A percentile compares a stretch with the other conserved stretches of the same genome.
phyloP scores from a whole-genome alignment of 1,284 basidiomycete genomes.

The Tilletia indica region DNA sequence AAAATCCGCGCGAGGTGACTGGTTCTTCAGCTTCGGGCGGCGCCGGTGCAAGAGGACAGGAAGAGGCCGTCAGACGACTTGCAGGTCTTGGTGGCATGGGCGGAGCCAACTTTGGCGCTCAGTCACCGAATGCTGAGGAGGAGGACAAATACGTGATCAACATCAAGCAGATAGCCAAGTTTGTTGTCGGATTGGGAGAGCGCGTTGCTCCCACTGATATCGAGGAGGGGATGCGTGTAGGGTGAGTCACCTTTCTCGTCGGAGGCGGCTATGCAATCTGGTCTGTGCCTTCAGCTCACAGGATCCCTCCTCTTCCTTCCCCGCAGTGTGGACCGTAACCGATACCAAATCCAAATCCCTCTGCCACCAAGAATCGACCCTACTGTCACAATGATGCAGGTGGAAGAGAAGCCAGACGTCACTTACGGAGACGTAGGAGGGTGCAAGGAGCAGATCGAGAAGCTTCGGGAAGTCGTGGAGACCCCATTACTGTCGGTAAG shows the following conservation, averaged over 20 bases:
- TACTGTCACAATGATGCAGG: constrained; percentile 99
- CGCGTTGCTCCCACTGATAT: constrained; percentile 96
- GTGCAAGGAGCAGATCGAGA: constrained; percentile 99
- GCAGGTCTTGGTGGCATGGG: constrained; percentile 37
- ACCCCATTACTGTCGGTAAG: constrained; percentile 76
- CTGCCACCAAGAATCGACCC: constrained; percentile 99
- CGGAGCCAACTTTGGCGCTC: constrained; percentile 39
- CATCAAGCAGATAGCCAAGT: constrained; percentile 99
- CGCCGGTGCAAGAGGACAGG: constrained; percentile 19
- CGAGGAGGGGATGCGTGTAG: constrained; percentile 99
- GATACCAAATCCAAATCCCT: constrained; percentile 99
- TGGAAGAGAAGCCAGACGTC: constrained; percentile 97
- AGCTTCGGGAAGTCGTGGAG: constrained; percentile 96
- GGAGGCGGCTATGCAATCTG: neutral
- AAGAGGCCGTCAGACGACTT: constrained; percentile 18
- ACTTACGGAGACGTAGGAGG: constrained; percentile 98
- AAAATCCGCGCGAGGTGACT: constrained; percentile 29
- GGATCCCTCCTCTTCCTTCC: neutral
- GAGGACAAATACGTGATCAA: constrained; percentile 97
- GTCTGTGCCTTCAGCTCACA: neutral
- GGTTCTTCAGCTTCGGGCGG: constrained; percentile 28
- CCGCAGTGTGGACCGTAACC: constrained; percentile 76
- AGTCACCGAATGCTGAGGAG: constrained; percentile 78
- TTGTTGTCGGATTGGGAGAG: constrained; percentile 94
- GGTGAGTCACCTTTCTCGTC: constrained; percentile 63